A percentile compares a stretch with the other conserved stretches of the same genome.
These are phyloP conservation scores for Flaveria robusta DNA, from an alignment of 129 eudicot genomes.

Conservation along the genomic window DNA sequence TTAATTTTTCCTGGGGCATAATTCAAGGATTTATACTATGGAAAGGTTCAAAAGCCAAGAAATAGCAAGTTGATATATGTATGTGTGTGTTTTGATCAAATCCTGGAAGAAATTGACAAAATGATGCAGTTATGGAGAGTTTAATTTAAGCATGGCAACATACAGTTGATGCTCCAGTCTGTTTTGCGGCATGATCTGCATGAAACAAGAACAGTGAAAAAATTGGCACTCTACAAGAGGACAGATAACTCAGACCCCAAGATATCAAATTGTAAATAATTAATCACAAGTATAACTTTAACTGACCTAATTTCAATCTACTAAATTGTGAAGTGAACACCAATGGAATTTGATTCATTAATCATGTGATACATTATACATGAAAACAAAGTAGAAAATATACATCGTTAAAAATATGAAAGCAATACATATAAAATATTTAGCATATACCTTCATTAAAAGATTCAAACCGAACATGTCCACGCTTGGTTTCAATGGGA, in stretches of 20 bases:
- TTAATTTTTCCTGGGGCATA: constrained; percentile 52
- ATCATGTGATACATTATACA: background rate
- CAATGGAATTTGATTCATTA: background rate
- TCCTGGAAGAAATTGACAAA: background rate
- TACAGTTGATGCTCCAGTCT: constrained; percentile 52
- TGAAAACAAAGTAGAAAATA: background rate
- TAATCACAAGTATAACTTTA: background rate
- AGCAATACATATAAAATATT: constrained; percentile 7
- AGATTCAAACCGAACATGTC: constrained; percentile 74
- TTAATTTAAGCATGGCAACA: constrained; percentile 7
- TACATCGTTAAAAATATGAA: background rate
- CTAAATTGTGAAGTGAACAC: background rate
- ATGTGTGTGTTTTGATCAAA: background rate
- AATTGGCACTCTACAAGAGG: constrained; percentile 23
- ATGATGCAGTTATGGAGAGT: constrained; percentile 8
- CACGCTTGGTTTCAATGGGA: constrained; percentile 64
- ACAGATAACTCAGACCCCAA: background rate
- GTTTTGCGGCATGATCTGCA: constrained; percentile 58
- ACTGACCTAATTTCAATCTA: background rate
- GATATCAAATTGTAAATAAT: background rate
- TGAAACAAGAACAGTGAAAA: constrained; percentile 25
- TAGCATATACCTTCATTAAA: constrained; percentile 54
- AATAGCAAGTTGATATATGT: background rate
- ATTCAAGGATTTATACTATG: constrained; percentile 10
- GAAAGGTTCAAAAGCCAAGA: background rate